Conservation (phyloP, 345 rosid genomes). For the Gossypium herbaceum region DNA sequence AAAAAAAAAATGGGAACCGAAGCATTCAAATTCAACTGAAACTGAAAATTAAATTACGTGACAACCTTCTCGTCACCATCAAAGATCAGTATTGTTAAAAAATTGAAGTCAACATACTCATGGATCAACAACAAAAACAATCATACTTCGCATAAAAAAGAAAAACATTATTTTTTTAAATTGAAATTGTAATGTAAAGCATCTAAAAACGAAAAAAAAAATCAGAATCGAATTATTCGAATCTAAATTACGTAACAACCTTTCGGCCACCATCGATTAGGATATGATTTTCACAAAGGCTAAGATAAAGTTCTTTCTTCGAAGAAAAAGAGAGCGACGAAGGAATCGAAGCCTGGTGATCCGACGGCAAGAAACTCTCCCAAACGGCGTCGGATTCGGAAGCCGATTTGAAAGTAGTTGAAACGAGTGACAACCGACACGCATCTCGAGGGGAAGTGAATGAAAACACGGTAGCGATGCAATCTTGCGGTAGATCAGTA, state of each 20-base stretch:
- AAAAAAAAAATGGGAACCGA: too few species aligned
- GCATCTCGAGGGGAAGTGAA: slow-evolving; percentile 47
- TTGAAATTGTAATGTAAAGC: neutral
- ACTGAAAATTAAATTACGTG: too few species aligned
- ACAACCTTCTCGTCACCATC: too few species aligned
- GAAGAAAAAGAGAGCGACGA: slow-evolving; percentile 23
- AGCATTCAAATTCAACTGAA: too few species aligned
- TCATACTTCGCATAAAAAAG: too few species aligned
- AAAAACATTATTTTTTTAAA: too few species aligned
- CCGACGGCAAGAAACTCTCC: slow-evolving; percentile 54
- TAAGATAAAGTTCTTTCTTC: slow-evolving; percentile 45
- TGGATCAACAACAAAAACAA: too few species aligned
- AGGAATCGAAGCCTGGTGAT: slow-evolving; percentile 26
- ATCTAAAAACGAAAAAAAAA: neutral
- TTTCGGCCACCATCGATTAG: slow-evolving; percentile 51
- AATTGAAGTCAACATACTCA: too few species aligned
- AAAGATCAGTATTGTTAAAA: too few species aligned
- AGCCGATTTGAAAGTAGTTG: slow-evolving; percentile 38
- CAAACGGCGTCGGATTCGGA: slow-evolving; percentile 59
- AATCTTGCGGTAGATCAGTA: slow-evolving; percentile 36
- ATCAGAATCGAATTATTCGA: neutral
- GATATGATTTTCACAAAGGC: slow-evolving; percentile 37
- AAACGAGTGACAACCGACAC: slow-evolving; percentile 44
- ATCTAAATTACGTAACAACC: slow-evolving; percentile 26
- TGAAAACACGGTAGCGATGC: slow-evolving; percentile 44